Base-by-base conservation (phyloP, 805 yeast species). In the Peterozyma xylosa region DNA sequence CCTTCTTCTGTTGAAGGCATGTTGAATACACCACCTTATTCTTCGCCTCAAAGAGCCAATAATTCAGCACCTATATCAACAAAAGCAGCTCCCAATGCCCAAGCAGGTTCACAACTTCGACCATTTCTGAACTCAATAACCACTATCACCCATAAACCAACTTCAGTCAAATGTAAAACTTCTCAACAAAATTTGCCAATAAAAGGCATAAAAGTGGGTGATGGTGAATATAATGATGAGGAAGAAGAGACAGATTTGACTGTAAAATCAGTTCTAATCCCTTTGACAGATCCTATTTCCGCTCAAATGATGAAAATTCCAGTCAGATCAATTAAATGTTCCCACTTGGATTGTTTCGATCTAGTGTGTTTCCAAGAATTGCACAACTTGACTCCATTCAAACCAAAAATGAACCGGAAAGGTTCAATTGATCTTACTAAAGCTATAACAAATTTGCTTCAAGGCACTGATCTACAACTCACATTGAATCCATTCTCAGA, bases 281-380 rank as follows among this genome's bases (percentile, higher is more conserved):
- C 66, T 0, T 45, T 63, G 16, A 43, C 48, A 27, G 68, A 63
- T 38, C 68, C 68, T 4, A 45, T 63, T 2, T 54, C 64, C 1
- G 63, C 63, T n/a, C 46, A 44, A 11, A 41, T 55, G 35, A 37
- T 62, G 45, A 46, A 42, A 3, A 59, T 57, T 2, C 68, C 68
- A 1, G 42, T 62, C n/a, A 46, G 63, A 37, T 51, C 62, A 1
- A 47, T 54, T 33, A 59, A 44, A 38, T 63, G 68, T 46, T 57
- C 67, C 2, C 68, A 63, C 47, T 41, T 61, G 11, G 66, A 60
- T 41, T 63, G 67, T 42, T 63, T 63, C 42, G 68, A 63, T 44
- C 45, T 62, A 42, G 49, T 49, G 4, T 53, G 61, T 3, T 63
- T 63, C 44, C 39, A 57, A 36, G 53, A 49, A 17, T 47, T 63